Percentiles rank a stretch among this genome's conserved stretches.
These are phyloP conservation scores for Daldinia loculata DNA, from an alignment of 495 filamentous ascomycete species.

Conservation along the genomic window DNA sequence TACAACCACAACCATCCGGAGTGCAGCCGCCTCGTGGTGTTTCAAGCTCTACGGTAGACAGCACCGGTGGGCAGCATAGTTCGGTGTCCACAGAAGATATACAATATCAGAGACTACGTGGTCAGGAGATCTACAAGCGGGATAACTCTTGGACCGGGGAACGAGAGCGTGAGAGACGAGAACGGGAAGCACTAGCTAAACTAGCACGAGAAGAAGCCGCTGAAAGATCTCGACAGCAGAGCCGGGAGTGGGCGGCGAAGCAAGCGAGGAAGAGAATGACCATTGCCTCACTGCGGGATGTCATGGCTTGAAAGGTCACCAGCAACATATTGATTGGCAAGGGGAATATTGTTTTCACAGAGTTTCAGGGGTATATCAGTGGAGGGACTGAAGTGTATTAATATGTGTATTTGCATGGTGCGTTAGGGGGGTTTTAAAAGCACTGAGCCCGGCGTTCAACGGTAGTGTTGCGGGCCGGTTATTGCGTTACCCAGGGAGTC, in stretches of 20 bases:
- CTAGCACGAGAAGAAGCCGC: constrained; percentile 69
- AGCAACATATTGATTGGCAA: background rate
- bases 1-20: constrained; percentile 21
- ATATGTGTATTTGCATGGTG: constrained; percentile 32
- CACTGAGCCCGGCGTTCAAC: constrained; percentile 33
- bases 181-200: constrained; percentile 65
- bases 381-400: constrained; percentile 23
- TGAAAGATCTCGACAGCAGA: constrained; percentile 68
- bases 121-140: constrained; percentile 68
- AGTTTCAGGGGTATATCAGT: constrained; percentile 6
- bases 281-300: constrained; percentile 25
- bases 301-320: constrained; percentile 9
- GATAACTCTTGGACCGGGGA: constrained; percentile 60
- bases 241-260: constrained; percentile 76
- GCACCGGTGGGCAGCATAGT: constrained; percentile 53
- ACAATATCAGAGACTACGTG: constrained; percentile 61
- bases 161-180: constrained; percentile 61
- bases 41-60: constrained; percentile 51
- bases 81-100: constrained; percentile 59
- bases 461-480: constrained; percentile 10
- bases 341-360: background rate
- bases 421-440: constrained; percentile 17
- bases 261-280: constrained; percentile 52
- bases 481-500: constrained; percentile 8
- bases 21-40: constrained; percentile 44